Percentiles rank a stretch among this genome's conserved stretches.
Evolutionary conservation across 257 asterid species (phyloP).

Genomic region (Scutellaria galericulata): DNA sequence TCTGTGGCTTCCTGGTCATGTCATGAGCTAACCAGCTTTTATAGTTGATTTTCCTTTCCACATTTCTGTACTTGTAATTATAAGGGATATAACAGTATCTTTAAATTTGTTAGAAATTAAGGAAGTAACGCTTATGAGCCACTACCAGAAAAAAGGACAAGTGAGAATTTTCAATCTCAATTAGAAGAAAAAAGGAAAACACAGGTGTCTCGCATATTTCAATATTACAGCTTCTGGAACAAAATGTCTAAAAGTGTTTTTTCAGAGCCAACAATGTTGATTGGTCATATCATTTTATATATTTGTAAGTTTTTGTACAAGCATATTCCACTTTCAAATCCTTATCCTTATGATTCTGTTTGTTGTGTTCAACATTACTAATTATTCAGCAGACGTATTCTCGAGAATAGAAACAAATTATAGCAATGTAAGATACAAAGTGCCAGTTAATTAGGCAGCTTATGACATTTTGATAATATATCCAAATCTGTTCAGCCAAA

Average conservation of each 20-base stretch:
- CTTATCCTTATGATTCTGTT: not conserved
- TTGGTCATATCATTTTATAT: not conserved
- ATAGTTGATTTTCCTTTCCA: not conserved
- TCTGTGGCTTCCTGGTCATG: not conserved
- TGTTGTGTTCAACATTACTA: not conserved
- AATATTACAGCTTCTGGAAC: not conserved
- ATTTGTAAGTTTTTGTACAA: not conserved
- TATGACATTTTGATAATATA: not conserved
- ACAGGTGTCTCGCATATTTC: not conserved
- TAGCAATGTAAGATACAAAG: not conserved
- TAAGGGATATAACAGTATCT: not conserved
- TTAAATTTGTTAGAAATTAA: not conserved
- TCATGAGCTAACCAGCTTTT: conserved; percentile 10
- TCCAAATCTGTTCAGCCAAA: too few species aligned
- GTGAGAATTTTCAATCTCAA: not conserved
- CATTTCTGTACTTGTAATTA: conserved; percentile 20
- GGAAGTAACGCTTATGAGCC: not conserved
- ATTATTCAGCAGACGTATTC: not conserved
- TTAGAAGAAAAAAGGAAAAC: not conserved
- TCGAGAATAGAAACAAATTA: not conserved
- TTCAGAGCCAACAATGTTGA: not conserved
- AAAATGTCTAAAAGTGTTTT: not conserved
- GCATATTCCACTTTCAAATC: not conserved
- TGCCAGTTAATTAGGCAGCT: conserved; percentile 16
- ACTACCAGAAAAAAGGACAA: not conserved